Evolutionary conservation across 2,329 filamentous ascomycete species (phyloP), one percentile per base, ranked within the genome.

Genomic region (Xylariaceae sp.): DNA sequence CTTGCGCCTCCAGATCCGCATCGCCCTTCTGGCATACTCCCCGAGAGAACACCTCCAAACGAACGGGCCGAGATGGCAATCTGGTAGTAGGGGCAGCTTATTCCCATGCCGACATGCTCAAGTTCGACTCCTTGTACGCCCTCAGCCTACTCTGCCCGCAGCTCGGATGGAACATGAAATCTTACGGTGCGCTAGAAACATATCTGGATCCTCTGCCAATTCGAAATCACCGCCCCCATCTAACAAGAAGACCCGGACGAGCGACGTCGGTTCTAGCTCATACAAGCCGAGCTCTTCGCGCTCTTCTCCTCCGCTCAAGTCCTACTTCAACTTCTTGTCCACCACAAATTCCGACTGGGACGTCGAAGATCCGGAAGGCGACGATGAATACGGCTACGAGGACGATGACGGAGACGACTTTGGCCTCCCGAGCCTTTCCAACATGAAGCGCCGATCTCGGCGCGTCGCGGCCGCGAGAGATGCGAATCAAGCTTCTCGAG

Each of bases 321-420:
- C 80, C 39, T 96, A 95, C 67, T 86, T 85, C 58, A 88, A 82
- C 67, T 90, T 94, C 62, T 76, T 95, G 47, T 89, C 87, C 38
- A 86, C 87, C 56, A 89, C 87, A 32, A 87, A 90, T 59, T 84
- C 90, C 63, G 87, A 90, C 66, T 96, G 90, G 89, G 83, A 83
- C 53, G 77, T 83, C 15, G 84, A 88, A 54, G 65, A 66, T 33
- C 62, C 61, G 17, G 84, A 88, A 48, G 78, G 79, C 12, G 87
- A 87, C 48, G 88, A 90, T 56, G 85, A 90, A 60, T 82, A 89
- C 66, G 83, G 82, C 11, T 89, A 94, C 61, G 88, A 89, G 51
- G 89, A 95, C 59, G 88, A 90, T 49, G 87, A 94, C 59, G 91
- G 95, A 54, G 92, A 97, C 68, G 92, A 97, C 66, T 97, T 97